These are phyloP conservation scores for Monilinia aucupariae DNA, from an alignment of 2,329 filamentous ascomycete genomes.

Conservation along the genomic window DNA sequence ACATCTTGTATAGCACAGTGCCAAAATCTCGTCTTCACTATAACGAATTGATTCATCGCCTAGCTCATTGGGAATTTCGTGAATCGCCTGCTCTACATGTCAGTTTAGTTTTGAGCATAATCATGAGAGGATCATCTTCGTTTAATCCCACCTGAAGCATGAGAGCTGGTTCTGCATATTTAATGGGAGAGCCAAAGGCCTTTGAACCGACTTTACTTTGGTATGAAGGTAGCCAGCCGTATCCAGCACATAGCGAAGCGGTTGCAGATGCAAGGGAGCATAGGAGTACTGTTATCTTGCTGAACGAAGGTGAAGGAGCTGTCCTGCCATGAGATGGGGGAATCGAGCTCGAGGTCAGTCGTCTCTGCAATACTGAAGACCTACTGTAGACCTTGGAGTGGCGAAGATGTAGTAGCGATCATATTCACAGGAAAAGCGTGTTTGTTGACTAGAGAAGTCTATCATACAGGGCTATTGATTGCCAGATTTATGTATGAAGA, in stretches of 20 bases:
- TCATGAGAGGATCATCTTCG: neutral
- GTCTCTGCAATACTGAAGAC: neutral
- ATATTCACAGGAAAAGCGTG: neutral
- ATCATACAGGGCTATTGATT: neutral
- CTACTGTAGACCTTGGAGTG: neutral
- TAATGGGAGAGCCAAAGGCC: neutral
- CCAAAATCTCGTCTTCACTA: slow-evolving; percentile 49
- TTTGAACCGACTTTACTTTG: neutral
- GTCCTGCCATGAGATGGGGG: neutral
- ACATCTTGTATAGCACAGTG: slow-evolving; percentile 61
- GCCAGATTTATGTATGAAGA: neutral
- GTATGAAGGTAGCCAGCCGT: neutral
- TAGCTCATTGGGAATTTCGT: slow-evolving; percentile 7
- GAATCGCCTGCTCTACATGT: slow-evolving; percentile 8
- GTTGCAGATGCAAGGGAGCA: slow-evolving; percentile 14
- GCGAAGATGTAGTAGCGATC: neutral
- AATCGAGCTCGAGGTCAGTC: neutral
- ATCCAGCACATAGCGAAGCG: slow-evolving; percentile 3
- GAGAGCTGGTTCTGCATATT: slow-evolving; percentile 14
- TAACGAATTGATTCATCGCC: slow-evolving; percentile 9
- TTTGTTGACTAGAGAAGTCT: neutral
- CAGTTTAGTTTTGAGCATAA: neutral
- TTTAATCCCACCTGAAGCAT: slow-evolving; percentile 11
- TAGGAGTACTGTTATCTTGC: slow-evolving; percentile 8
- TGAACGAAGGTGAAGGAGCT: slow-evolving; percentile 1